Conservation (phyloP, 257 asterid species). For the Phtheirospermum japonicum region DNA sequence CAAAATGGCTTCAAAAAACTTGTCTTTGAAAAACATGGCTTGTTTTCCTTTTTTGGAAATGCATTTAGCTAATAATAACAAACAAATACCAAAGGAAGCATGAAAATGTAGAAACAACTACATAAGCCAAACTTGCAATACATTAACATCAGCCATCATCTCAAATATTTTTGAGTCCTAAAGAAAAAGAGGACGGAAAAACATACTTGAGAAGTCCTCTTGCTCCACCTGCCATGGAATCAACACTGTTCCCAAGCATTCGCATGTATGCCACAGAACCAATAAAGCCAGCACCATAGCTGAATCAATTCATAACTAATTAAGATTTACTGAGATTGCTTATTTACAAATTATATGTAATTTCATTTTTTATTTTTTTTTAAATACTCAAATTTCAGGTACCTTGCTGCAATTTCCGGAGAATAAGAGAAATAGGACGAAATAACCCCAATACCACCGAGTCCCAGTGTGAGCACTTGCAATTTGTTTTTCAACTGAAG, state of each 20-base stretch:
- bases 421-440: conserved; percentile 76
- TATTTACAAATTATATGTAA: neutral
- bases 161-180: neutral
- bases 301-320: conserved; percentile 30
- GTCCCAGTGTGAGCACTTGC: conserved; percentile 72
- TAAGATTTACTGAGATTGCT: neutral
- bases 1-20: neutral
- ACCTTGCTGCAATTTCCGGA: conserved; percentile 88
- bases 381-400: conserved; percentile 14
- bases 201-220: conserved; percentile 76
- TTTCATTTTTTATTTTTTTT: neutral
- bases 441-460: conserved; percentile 77
- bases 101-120: neutral
- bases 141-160: conserved; percentile 9
- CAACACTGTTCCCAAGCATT: conserved; percentile 87
- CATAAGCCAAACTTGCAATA: neutral
- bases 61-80: neutral
- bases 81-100: conserved; percentile 17
- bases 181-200: conserved; percentile 3
- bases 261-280: conserved; percentile 87
- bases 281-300: conserved; percentile 77
- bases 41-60: neutral
- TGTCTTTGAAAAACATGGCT: neutral
- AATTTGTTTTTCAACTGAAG: conserved; percentile 73
- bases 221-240: conserved; percentile 90